phyloP scores from a whole-genome alignment of 208 protist genomes.

The Leishmania major region DNA sequence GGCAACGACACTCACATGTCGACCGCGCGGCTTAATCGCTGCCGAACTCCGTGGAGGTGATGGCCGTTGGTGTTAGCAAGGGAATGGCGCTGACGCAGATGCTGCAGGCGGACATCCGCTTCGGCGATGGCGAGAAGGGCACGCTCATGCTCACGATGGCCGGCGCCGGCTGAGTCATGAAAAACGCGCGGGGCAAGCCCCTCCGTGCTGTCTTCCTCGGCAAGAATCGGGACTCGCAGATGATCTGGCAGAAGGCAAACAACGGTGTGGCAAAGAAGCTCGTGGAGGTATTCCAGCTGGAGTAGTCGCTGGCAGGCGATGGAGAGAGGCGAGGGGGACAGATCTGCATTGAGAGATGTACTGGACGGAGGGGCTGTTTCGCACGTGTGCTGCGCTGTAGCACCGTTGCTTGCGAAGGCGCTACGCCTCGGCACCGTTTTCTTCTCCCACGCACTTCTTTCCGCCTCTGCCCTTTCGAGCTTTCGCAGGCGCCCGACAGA shows the following conservation, averaged over 20 bases:
- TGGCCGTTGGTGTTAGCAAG: constrained; percentile 48
- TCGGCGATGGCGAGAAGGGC: constrained; percentile 61
- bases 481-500: not conserved
- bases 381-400: not conserved
- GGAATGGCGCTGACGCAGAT: constrained; percentile 21
- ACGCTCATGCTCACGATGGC: constrained; percentile 38
- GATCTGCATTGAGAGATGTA: not conserved
- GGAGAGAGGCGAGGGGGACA: not conserved
- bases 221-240: constrained; percentile 32
- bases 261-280: constrained; percentile 46
- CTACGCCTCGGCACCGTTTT: too few relatives aligned
- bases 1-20: constrained; percentile 5
- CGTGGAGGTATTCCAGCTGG: constrained; percentile 31
- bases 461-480: too few relatives aligned
- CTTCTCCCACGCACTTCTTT: too few relatives aligned
- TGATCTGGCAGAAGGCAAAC: constrained; percentile 42
- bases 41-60: constrained; percentile 52
- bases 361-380: not conserved
- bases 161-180: constrained; percentile 46
- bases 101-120: constrained; percentile 43
- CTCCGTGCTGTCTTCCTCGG: constrained; percentile 27
- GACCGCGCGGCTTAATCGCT: constrained; percentile 31
- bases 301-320: not conserved
- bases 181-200: constrained; percentile 33
- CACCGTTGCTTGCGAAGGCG: not conserved